A percentile compares a stretch with the other conserved stretches of the same genome.
Evolutionary conservation across 2,329 filamentous ascomycete species (phyloP).

Genomic region (Atkinsonella texensis): DNA sequence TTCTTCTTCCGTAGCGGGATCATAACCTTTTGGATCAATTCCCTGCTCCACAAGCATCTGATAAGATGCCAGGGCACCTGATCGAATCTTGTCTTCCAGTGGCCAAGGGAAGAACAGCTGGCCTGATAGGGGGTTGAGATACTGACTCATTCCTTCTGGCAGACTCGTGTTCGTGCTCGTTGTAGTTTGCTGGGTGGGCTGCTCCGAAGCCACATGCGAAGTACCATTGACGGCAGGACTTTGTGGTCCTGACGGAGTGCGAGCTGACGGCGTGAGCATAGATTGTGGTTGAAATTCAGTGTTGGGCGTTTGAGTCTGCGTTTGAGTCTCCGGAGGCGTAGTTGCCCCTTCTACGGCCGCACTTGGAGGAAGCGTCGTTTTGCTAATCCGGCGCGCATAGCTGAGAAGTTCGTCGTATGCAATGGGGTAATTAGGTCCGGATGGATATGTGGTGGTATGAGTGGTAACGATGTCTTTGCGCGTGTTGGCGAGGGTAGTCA

Average conservation of each 20-base stretch:
- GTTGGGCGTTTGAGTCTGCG: constrained; percentile 10
- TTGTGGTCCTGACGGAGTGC: constrained; percentile 22
- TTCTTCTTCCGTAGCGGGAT: constrained; percentile 43
- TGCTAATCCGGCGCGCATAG: constrained; percentile 70
- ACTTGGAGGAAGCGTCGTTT: constrained; percentile 62
- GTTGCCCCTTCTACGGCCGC: constrained; percentile 30
- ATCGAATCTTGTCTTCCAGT: constrained; percentile 53
- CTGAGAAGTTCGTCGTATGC: constrained; percentile 61
- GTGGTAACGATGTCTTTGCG: constrained; percentile 61
- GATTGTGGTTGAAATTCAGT: constrained; percentile 19
- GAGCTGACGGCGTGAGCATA: constrained; percentile 20
- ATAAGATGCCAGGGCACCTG: constrained; percentile 53
- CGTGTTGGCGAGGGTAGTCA: constrained; percentile 57
- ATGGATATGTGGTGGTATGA: constrained; percentile 42
- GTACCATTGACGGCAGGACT: constrained; percentile 23
- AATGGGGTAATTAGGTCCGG: constrained; percentile 41
- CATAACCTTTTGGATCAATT: constrained; percentile 47
- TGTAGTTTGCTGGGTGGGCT: constrained; percentile 21
- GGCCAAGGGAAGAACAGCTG: constrained; percentile 69
- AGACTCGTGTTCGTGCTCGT: constrained; percentile 28
- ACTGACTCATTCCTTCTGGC: constrained; percentile 35
- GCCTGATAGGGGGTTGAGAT: constrained; percentile 43
- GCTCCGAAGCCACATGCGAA: constrained; percentile 16
- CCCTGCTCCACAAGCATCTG: constrained; percentile 51
- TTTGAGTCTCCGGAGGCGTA: constrained; percentile 16